Conservation (phyloP, 169 alveolate genomes). For the Plasmodium falciparum region DNA sequence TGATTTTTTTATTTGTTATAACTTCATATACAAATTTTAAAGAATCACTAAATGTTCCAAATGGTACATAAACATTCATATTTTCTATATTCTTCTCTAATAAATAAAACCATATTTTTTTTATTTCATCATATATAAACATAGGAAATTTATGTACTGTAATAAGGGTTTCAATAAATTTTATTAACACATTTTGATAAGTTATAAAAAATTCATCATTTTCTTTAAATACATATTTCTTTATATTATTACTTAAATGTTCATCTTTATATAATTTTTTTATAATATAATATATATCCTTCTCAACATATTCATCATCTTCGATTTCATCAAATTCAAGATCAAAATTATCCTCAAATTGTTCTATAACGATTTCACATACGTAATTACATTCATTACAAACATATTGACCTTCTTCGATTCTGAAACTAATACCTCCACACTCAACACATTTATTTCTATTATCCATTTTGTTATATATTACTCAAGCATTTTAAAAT, state of each 20-base stretch:
- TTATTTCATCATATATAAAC: constrained; percentile 34
- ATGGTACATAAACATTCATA: constrained; percentile 26
- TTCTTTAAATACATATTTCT: constrained; percentile 54
- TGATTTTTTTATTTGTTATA: constrained; percentile 5
- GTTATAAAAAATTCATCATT: constrained; percentile 65
- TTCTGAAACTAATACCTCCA: constrained; percentile 17
- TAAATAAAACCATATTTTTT: constrained; percentile 59
- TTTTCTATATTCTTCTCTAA: constrained; percentile 19
- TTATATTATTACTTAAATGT: constrained; percentile 13
- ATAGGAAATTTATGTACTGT: constrained; percentile 18
- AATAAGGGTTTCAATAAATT: constrained; percentile 11
- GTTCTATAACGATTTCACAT: constrained; percentile 25
- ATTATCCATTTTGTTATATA: constrained; percentile 23
- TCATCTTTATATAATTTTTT: constrained; percentile 53
- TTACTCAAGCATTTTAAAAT: neutral
- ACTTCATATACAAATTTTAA: constrained; percentile 35
- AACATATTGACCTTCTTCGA: constrained; percentile 48
- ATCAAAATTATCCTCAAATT: constrained; percentile 25
- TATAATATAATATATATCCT: constrained; percentile 30
- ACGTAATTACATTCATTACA: constrained; percentile 62
- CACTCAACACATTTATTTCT: constrained; percentile 20
- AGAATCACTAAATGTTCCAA: constrained; percentile 21
- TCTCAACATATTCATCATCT: constrained; percentile 23
- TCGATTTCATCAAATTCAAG: neutral
- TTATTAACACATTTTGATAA: constrained; percentile 36